Conservation (phyloP, 2,329 filamentous ascomycete genomes). For the Paramyrothecium roridum region DNA sequence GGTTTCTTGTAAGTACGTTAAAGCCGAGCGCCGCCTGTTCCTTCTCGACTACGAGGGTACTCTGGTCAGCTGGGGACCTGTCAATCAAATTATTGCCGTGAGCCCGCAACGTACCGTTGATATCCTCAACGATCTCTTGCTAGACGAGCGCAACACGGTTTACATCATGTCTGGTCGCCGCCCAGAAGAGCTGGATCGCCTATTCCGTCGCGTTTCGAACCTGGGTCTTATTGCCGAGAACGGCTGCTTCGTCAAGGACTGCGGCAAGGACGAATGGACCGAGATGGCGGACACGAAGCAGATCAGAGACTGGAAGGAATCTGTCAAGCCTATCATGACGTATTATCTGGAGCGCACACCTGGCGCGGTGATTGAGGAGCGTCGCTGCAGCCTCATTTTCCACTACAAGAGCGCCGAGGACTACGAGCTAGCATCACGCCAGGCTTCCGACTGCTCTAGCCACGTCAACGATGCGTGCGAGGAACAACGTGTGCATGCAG, state of each 20-base stretch:
- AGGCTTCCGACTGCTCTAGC: slow-evolving; percentile 85
- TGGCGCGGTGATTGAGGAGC: slow-evolving; percentile 82
- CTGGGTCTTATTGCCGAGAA: slow-evolving; percentile 93
- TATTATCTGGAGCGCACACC: slow-evolving; percentile 91
- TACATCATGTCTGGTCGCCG: slow-evolving; percentile 92
- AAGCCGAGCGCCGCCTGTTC: slow-evolving; percentile 70
- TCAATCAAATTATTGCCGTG: slow-evolving; percentile 79
- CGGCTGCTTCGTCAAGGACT: slow-evolving; percentile 81
- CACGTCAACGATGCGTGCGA: slow-evolving; percentile 95
- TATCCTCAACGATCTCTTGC: slow-evolving; percentile 74
- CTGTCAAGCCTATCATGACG: slow-evolving; percentile 75
- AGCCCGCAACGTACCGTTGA: slow-evolving; percentile 82
- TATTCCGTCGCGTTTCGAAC: slow-evolving; percentile 80
- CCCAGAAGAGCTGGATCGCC: slow-evolving; percentile 80
- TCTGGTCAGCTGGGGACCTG: slow-evolving; percentile 80
- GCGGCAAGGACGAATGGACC: slow-evolving; percentile 67
- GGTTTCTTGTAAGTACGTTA: slow-evolving; percentile 64
- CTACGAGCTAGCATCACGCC: slow-evolving; percentile 68
- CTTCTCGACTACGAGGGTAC: slow-evolving; percentile 94
- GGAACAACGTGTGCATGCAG: slow-evolving; percentile 77
- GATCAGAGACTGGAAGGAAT: slow-evolving; percentile 76
- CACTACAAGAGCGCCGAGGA: slow-evolving; percentile 85
- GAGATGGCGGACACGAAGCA: slow-evolving; percentile 71
- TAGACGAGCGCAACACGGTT: slow-evolving; percentile 78
- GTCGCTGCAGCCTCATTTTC: slow-evolving; percentile 89